phyloP scores from a whole-genome alignment of 495 filamentous ascomycete genomes.

The Staphylotrichum longicolle region DNA sequence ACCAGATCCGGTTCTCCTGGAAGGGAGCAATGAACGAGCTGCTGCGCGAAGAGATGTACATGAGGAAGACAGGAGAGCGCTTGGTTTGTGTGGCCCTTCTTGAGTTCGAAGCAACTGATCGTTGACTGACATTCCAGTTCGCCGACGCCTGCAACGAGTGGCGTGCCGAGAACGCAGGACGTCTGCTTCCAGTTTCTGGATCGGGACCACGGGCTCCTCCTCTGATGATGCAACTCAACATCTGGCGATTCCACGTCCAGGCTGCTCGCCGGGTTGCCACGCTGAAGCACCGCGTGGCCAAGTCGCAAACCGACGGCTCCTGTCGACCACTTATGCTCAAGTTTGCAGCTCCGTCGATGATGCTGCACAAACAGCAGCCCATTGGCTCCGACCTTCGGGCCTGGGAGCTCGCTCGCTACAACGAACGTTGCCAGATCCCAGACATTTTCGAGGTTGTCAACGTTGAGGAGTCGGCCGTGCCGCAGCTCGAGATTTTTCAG shows the following conservation, averaged over 20 bases:
- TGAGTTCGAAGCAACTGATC: neutral
- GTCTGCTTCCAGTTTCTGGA: neutral
- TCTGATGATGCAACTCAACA: neutral
- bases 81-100: neutral
- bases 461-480: conserved; percentile 11
- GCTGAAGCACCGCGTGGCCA: neutral
- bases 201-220: neutral
- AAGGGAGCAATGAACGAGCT: conserved; percentile 1
- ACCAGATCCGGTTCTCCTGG: conserved; percentile 3
- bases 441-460: conserved; percentile 6
- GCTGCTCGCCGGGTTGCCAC: conserved; percentile 2
- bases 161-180: neutral
- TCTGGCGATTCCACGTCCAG: neutral
- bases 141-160: neutral
- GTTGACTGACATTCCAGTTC: neutral
- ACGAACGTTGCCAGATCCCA: neutral
- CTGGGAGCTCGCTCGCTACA: too few species aligned
- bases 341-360: neutral
- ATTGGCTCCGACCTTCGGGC: too few species aligned
- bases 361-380: conserved; percentile 3
- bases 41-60: conserved; percentile 10
- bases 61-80: neutral
- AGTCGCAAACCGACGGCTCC: neutral
- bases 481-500: neutral
- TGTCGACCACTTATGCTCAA: neutral